phyloP scores from a whole-genome alignment of 225 moss, liverwort and hornwort genomes.

The Bryum argenteum region DNA sequence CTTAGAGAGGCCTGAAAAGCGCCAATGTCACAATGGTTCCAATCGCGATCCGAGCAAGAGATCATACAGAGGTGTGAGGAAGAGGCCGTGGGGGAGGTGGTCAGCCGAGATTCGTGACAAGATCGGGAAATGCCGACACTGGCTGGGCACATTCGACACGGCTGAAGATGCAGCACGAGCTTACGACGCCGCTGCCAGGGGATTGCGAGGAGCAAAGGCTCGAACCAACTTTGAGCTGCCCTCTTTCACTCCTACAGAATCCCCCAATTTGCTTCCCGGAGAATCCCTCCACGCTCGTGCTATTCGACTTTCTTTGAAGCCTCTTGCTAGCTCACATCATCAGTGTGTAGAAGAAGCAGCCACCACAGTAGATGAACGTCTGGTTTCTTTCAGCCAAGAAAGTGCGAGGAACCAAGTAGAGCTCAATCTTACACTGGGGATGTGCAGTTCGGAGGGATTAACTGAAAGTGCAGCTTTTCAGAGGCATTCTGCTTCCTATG shows the following conservation, averaged over 20 bases:
- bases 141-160: slow-evolving; percentile 89
- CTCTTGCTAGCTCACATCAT: slow-evolving; percentile 3
- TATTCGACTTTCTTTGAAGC: slow-evolving; percentile 24
- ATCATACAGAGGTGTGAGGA: slow-evolving; percentile 79
- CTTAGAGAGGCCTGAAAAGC: neutral
- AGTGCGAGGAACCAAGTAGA: slow-evolving; percentile 19
- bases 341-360: neutral
- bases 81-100: slow-evolving; percentile 90
- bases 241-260: slow-evolving; percentile 32
- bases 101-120: slow-evolving; percentile 89
- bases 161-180: slow-evolving; percentile 61
- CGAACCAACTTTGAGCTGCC: slow-evolving; percentile 72
- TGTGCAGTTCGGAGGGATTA: slow-evolving; percentile 45
- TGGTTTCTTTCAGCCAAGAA: neutral
- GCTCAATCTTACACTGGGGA: slow-evolving; percentile 58
- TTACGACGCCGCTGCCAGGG: slow-evolving; percentile 82
- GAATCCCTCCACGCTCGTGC: slow-evolving; percentile 46
- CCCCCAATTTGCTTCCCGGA: slow-evolving; percentile 50
- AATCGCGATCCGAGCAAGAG: slow-evolving; percentile 30
- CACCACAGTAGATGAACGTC: neutral
- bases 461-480: slow-evolving; percentile 11
- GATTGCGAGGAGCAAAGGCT: slow-evolving; percentile 76
- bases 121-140: slow-evolving; percentile 77
- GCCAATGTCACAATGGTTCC: neutral
- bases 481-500: neutral